A percentile compares a stretch with the other conserved stretches of the same genome.
phyloP scores from a whole-genome alignment of 805 yeast species.

The Wickerhamomyces kurtzmanii region DNA sequence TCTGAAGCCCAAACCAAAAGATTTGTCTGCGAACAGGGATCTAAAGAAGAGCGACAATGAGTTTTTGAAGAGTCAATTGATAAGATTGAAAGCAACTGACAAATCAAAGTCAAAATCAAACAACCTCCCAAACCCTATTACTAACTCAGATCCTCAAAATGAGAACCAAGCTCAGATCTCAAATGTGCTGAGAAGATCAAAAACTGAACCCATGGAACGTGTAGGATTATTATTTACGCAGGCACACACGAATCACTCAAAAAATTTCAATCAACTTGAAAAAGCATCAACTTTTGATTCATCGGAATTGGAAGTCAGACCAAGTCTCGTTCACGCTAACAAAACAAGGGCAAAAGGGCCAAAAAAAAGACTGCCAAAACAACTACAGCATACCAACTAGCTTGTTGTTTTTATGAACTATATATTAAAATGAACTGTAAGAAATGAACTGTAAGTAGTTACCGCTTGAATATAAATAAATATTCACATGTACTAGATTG shows the following conservation, averaged over 20 bases:
- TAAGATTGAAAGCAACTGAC: constrained; percentile 6
- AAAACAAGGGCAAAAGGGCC: constrained; percentile 25
- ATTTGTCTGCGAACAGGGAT: no score
- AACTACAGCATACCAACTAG: no score
- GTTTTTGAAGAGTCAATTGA: constrained; percentile 6
- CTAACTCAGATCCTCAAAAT: not conserved
- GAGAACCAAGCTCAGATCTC: not conserved
- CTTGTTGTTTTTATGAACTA: no score
- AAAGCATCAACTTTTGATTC: constrained; percentile 15
- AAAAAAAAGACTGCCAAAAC: constrained; percentile 23
- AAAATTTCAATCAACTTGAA: constrained; percentile 3
- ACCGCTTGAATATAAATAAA: no score
- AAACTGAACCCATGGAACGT: constrained; percentile 8
- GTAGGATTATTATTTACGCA: constrained; percentile 1
- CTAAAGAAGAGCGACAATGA: constrained; percentile 14
- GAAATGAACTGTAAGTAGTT: no score
- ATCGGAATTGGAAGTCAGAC: constrained; percentile 1
- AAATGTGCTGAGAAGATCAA: constrained; percentile 1
- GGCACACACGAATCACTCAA: constrained; percentile 3
- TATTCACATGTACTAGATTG: no score
- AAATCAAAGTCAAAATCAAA: not conserved
- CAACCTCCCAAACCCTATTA: not conserved
- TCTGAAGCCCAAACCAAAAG: constrained; percentile 11
- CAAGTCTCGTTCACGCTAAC: constrained; percentile 18
- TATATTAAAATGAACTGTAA: no score